Base-by-base conservation (phyloP, 257 asterid species). In the Fraxinus cuspidata region DNA sequence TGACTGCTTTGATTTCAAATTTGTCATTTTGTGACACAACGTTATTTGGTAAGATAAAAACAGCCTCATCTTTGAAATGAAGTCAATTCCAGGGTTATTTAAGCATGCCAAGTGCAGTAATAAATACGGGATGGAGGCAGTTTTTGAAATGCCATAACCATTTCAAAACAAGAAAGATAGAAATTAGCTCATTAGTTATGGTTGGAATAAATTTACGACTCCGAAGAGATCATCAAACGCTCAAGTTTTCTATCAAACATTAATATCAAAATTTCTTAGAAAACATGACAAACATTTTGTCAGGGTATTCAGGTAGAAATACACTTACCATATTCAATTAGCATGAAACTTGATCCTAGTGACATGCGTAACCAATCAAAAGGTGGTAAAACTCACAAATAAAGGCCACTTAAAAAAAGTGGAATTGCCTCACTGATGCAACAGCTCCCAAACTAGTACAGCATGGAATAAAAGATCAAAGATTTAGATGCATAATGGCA, bases 361-460 rank as follows among this genome's bases (percentile, higher is more conserved):
- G 49, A 10, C 49, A 42, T 12, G 49, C 4, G 16, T 42, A 42
- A 2, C 18, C 49, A 42, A 42, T 11, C 49, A 8, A 42, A 42
- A 42, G 3, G 49, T 11, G 49, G 49, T 42, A 10, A 42, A 42
- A 42, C 49, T 42, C 18, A 42, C 58, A 47, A 15, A 16, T 47
- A 47, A 47, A 29, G 32, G 66, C 21, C 19, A 28, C 32, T 29
- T 19, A 27, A 63, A 64, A 34, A 65, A 63, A 64, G 37, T 25
- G 31, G 12, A 56, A 63, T 40, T 42, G 47, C 72, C 42, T 75
- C 53, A 64, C 15, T 75, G 28, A 37, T 38, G 16, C 67, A 65
- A 42, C 2, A 74, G 32, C 15, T 11, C 35, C 44, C 63, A 13
- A 63, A 74, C 31, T 58, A 23, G 16, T 8, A 21, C 40, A 37